Evolutionary conservation across 1,284 basidiomycete genomes (phyloP).

Genomic region (Leccinum huronense): DNA sequence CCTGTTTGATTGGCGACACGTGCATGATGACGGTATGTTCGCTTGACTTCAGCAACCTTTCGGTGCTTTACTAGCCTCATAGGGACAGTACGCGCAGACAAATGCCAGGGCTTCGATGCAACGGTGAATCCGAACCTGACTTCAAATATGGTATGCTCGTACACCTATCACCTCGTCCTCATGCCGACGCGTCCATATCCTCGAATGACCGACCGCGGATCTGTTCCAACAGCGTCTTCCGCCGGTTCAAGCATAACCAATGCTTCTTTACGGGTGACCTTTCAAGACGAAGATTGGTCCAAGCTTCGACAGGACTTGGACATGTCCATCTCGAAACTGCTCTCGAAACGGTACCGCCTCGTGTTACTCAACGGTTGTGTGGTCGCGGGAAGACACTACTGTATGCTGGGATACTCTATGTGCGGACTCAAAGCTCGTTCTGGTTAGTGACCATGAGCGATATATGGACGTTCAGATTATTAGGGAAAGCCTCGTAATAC

Average conservation of each 20-base stretch:
- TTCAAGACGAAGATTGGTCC: constrained; percentile 59
- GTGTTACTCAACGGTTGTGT: constrained; percentile 46
- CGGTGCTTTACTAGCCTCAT: too few species aligned
- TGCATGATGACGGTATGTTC: too few species aligned
- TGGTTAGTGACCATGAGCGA: constrained; percentile 49
- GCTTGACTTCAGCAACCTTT: too few species aligned
- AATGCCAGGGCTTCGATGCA: too few species aligned
- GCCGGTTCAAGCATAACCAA: constrained; percentile 47
- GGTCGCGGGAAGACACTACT: constrained; percentile 53
- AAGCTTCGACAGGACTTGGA: constrained; percentile 50
- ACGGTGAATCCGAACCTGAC: too few species aligned
- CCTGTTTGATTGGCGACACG: too few species aligned
- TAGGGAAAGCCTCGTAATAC: constrained; percentile 34
- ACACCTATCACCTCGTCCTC: constrained; percentile 45
- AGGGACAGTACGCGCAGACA: too few species aligned
- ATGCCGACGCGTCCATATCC: constrained; percentile 50
- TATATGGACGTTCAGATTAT: constrained; percentile 32
- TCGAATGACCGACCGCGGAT: constrained; percentile 57
- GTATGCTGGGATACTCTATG: constrained; percentile 62
- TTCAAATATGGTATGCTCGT: constrained; percentile 15
- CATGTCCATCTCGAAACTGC: constrained; percentile 44
- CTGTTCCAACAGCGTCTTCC: constrained; percentile 59
- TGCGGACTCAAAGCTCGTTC: constrained; percentile 55
- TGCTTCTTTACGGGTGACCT: constrained; percentile 62
- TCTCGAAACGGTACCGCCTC: constrained; percentile 44